Evolutionary conservation across 352 stramenopile genomes (phyloP), one percentile per base, ranked within the genome.

Genomic region (Aphanomyces euteiches): DNA sequence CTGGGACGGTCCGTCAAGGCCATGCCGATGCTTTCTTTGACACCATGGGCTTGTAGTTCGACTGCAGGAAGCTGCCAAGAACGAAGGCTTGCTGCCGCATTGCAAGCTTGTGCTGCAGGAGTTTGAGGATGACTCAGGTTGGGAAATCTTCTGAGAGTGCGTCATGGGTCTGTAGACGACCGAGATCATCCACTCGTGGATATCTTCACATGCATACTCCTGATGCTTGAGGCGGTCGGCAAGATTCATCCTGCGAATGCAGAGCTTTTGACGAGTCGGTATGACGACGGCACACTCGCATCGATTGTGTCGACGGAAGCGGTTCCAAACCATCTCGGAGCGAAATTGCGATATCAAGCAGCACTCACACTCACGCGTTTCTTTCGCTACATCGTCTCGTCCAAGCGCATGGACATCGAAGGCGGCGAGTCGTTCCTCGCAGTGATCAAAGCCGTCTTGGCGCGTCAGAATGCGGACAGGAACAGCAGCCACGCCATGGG

Each of bases 291-390:
- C 37, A 38, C 54, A 10, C 7, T 39, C 19, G 64, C 64, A 3
- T 56, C 37, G 17, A 70, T 70, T 37, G 40, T 70, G 5, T 70
- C 43, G 8, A 70, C 64, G 6, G 64, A 70, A 10, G 47, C 40
- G 7, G 40, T 70, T 5, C 45, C 64, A 39, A 70, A 70, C 54
- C 4, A 8, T 19, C 17, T 70, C 8, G 47, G 64, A 8, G 54
- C 47, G 15, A 70, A 63, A 34, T 13, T 28, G 21, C 48, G 40
- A 0, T 28, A 70, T 17, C 43, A 40, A n/a, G 64, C 64, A 3
- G 64, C 64, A 37, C 39, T 70, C 43, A 63, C 48, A n/a, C 59
- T 70, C 2, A 70, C 64, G 17, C 64, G 64, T n/a, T 70, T 70
- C 64, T 60, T 70, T 38, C 54, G 54, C n/a, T 61, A 63, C 36